Base-by-base conservation (phyloP, 2,329 filamentous ascomycete genomes). In the Phaeomoniella chlamydospora region DNA sequence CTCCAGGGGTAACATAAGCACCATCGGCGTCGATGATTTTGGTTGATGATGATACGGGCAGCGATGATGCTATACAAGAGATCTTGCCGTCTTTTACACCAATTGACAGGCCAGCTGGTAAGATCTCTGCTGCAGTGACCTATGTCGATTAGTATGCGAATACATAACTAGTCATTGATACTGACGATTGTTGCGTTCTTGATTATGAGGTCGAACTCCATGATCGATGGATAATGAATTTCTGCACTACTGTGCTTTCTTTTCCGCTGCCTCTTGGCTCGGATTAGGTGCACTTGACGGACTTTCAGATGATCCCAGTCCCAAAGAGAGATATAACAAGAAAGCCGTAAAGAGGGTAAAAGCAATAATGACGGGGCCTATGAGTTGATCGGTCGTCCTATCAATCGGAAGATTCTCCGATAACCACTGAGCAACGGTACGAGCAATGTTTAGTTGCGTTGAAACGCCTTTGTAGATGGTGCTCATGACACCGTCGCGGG, bases 51-150 rank as follows among this genome's bases (percentile, higher is more conserved):
- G 47, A 49, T 15, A 43, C 45, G 4, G 53, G 51, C 3, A 68
- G 52, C 10, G 43, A 46, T 2, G 46, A 48, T 3, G 62, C 66
- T n/a, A 69, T 50, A 32, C 59, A 56, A 12, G 51, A 49, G 29
- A 69, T 67, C 37, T 61, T 63, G 38, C 63, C 64, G 39, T 58
- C 47, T 39, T 53, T 57, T 37, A 69, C 53, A n/a, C 63, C 65
- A 26, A 70, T 64, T 14, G 67, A 60, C 5, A 62, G 53, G 2
- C 57, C 58, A 4, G 51, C 43, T 6, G 58, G 53, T 3, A 67
- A 50, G 4, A 65, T 50, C 40, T 68, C 64, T 15, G 58, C 55
- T 3, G 65, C 61, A 15, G 64, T 68, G 30, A 64, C 60, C 62
- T 65, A 18, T 4, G 13, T 4, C 9, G 4, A 18, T 41, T 36